Percentiles rank a stretch among this genome's conserved stretches.
Conservation (phyloP, 805 yeast species). For the Cyberlindnera samutprakarnensis region DNA sequence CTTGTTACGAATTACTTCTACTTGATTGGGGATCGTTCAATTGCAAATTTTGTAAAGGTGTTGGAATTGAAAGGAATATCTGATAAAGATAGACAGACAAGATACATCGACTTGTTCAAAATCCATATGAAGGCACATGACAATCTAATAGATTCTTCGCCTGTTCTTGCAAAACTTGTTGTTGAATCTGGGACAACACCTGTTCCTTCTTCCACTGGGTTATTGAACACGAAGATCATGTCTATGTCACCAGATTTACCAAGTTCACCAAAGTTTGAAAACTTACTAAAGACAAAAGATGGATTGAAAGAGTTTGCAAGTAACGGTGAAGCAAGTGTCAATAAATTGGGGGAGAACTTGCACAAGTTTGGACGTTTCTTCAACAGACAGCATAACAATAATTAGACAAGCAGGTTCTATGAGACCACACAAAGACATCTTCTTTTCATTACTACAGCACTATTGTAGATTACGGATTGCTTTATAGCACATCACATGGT, state of each 20-base stretch:
- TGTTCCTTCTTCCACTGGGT: conserved; percentile 6
- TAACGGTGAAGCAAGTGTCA: conserved; percentile 55
- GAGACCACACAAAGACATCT: background rate
- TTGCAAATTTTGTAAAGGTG: conserved; percentile 56
- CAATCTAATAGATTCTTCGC: conserved; percentile 20
- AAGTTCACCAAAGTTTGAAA: conserved; percentile 22
- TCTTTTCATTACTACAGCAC: background rate
- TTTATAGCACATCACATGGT: no score
- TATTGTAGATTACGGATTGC: no score
- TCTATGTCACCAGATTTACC: conserved; percentile 12
- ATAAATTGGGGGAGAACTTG: conserved; percentile 57
- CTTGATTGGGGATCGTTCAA: conserved; percentile 56
- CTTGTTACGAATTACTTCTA: conserved; percentile 60
- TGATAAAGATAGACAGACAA: conserved; percentile 15
- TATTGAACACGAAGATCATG: conserved; percentile 8
- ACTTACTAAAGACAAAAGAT: conserved; percentile 22
- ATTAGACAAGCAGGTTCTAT: background rate
- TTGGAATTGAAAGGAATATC: conserved; percentile 53
- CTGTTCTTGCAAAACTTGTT: conserved; percentile 17
- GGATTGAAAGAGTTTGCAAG: conserved; percentile 30
- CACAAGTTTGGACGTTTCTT: conserved; percentile 47
- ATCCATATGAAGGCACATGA: conserved; percentile 21
- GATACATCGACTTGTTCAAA: conserved; percentile 19
- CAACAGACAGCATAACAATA: conserved; percentile 26
- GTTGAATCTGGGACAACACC: conserved; percentile 7